Base-by-base conservation (phyloP, 2,329 filamentous ascomycete species). In the Elsinoe necatrix region DNA sequence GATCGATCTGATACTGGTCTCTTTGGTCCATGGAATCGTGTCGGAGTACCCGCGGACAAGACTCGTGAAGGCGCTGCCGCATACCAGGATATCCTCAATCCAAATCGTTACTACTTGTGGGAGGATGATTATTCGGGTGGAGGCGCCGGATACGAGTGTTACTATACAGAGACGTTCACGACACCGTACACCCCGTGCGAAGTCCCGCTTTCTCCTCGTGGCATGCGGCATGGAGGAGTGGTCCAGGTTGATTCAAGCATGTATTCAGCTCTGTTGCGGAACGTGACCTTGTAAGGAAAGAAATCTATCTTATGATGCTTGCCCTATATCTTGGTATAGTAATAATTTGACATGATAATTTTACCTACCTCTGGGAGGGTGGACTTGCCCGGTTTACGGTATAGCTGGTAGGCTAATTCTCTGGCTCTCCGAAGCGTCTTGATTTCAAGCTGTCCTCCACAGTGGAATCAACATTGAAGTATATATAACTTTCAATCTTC, bases 1-100 rank as follows among this genome's bases (percentile, higher is more conserved):
- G 77, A 81, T 60, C 71, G 73, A 50, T 74, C 72, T 3, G 72
- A 73, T 0, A 71, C 62, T 0, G 79, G 79, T 0, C 65, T 81
- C 0, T 78, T 80, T 56, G 78, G 78, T 0, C 74, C 68, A 1
- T 81, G 78, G 77, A 76, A 25, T 1, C 23, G 48, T 12, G 25
- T 50, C 14, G 45, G 45, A 3, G 16, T 18, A 11, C 45, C 45
- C 3, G 45, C 25, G 8, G 45, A 50, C 25, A 50, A 50, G 45
- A 34, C 27, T 11, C 45, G 45, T 8, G 45, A 50, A 34, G 45
- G 45, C 27, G 25, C 45, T 18, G 45, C 45, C 34, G 25, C 25
- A 12, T 50, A 50, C 27, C 45, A 18, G 20, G 45, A 50, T 50
- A 50, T 50, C 25, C 45, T 50, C 45, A 31, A 34, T 18, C 45